Percentiles rank a stretch among this genome's conserved stretches.
phyloP scores from a whole-genome alignment of 2,329 filamentous ascomycete genomes.

The Annulohypoxylon truncatum region DNA sequence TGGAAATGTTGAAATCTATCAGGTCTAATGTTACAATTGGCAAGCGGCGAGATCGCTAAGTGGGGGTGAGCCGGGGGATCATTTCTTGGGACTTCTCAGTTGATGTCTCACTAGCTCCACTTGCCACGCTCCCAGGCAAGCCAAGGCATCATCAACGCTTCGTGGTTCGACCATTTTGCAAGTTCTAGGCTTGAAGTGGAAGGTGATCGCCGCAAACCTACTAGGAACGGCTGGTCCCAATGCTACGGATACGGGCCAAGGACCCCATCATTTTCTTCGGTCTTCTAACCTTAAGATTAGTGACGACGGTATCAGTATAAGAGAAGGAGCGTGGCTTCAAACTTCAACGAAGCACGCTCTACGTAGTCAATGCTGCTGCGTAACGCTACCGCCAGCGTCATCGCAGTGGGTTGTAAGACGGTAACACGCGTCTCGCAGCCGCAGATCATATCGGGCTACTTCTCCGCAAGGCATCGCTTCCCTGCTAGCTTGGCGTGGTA shows the following conservation, averaged over 20 bases:
- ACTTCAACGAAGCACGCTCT: background rate
- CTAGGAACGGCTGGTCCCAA: conserved; percentile 43
- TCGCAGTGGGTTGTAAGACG: conserved; percentile 25
- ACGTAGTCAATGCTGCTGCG: conserved; percentile 14
- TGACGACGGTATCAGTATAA: background rate
- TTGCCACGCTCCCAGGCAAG: conserved; percentile 41
- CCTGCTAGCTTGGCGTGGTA: conserved; percentile 26
- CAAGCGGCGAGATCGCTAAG: conserved; percentile 29
- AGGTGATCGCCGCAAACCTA: conserved; percentile 37
- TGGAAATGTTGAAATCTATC: conserved; percentile 25
- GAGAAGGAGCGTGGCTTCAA: background rate
- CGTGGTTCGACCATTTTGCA: conserved; percentile 31
- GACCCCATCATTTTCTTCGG: conserved; percentile 9
- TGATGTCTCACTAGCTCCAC: conserved; percentile 44
- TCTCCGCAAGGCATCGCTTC: conserved; percentile 37
- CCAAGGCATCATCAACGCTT: conserved; percentile 24
- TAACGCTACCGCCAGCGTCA: conserved; percentile 14
- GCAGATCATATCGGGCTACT: conserved; percentile 35
- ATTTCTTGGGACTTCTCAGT: conserved; percentile 17
- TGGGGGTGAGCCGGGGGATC: conserved; percentile 23
- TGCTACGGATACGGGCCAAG: conserved; percentile 42
- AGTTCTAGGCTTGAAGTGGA: conserved; percentile 41
- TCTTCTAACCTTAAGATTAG: conserved; percentile 7
- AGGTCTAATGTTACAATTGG: conserved; percentile 25
- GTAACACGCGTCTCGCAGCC: conserved; percentile 27